These are phyloP conservation scores for Ramalina intermedia DNA, from an alignment of 495 filamentous ascomycete genomes.

Conservation along the genomic window DNA sequence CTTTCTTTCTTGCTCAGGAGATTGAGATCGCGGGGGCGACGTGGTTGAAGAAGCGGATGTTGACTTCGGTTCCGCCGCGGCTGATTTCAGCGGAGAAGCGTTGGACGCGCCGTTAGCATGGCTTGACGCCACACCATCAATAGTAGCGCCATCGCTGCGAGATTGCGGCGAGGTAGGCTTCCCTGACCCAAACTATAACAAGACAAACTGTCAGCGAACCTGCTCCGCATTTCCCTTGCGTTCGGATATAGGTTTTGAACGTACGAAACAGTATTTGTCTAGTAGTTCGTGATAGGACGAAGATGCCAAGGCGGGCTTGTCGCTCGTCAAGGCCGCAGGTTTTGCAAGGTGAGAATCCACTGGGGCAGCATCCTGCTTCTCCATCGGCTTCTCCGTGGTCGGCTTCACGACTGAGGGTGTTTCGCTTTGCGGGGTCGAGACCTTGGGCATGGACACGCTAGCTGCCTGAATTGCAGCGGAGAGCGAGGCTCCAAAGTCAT, in stretches of 20 bases:
- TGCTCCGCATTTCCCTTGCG: slow-evolving; percentile 1
- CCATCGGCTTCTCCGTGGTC: not conserved
- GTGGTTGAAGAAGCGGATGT: slow-evolving; percentile 4
- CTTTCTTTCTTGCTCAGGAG: slow-evolving; percentile 11
- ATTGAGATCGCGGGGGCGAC: slow-evolving; percentile 9
- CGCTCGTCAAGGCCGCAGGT: slow-evolving; percentile 35
- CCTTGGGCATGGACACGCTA: slow-evolving; percentile 2
- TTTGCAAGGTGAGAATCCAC: slow-evolving; percentile 16
- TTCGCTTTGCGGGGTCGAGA: not conserved
- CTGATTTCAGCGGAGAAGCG: not conserved
- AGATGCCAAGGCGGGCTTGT: slow-evolving; percentile 61
- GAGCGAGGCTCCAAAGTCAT: slow-evolving; percentile 85
- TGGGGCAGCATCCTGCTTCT: not conserved
- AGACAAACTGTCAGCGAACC: slow-evolving; percentile 16
- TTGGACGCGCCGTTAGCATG: slow-evolving; percentile 10
- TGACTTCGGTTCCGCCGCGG: not conserved
- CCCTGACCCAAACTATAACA: slow-evolving; percentile 34
- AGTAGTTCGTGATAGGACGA: slow-evolving; percentile 85
- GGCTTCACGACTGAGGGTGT: not conserved
- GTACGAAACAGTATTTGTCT: slow-evolving; percentile 97
- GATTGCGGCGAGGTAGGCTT: slow-evolving; percentile 22
- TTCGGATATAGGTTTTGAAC: slow-evolving; percentile 31
- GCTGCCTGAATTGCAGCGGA: slow-evolving; percentile 55
- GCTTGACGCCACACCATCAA: not conserved
- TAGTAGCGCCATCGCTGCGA: not conserved